Conservation (phyloP, 176 grass and related monocot species). For the Saccharum spontaneum region DNA sequence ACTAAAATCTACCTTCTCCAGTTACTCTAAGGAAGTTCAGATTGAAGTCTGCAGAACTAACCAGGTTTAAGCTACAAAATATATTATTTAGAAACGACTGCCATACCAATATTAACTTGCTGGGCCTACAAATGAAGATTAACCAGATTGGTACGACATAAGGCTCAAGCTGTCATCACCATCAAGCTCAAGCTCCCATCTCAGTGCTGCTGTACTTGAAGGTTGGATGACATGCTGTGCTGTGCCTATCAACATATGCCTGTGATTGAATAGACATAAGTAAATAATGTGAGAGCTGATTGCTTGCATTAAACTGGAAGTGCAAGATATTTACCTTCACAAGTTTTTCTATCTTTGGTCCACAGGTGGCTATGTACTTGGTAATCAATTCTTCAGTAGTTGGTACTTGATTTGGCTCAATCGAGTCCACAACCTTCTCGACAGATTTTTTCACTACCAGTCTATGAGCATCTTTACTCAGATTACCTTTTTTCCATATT, state of each 20-base stretch:
- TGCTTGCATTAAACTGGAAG: conserved; percentile 8
- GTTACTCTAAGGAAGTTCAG: conserved; percentile 21
- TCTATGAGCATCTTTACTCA: conserved; percentile 70
- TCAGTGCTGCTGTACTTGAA: conserved; percentile 11
- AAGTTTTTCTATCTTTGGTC: conserved; percentile 60
- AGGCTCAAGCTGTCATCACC: conserved; percentile 16
- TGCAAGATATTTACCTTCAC: conserved; percentile 54
- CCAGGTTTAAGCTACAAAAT: conserved; percentile 36
- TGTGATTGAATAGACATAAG: conserved; percentile 32
- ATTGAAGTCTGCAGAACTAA: conserved; percentile 34
- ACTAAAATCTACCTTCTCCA: conserved; percentile 25
- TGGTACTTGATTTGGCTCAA: conserved; percentile 58
- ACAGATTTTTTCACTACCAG: conserved; percentile 61
- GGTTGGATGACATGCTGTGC: conserved; percentile 20
- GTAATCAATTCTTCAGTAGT: conserved; percentile 37
- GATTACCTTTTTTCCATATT: conserved; percentile 58
- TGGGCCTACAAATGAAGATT: conserved; percentile 19
- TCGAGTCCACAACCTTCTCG: conserved; percentile 54
- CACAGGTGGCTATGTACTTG: conserved; percentile 38
- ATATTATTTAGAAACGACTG: conserved; percentile 41
- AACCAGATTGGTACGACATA: conserved; percentile 6
- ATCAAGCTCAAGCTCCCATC: conserved; percentile 24
- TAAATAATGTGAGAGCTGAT: conserved; percentile 22
- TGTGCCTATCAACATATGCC: conserved; percentile 53
- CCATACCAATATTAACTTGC: conserved; percentile 24